Base-by-base conservation (phyloP, 768 basidiomycete species). In the Hericium alpestre region DNA sequence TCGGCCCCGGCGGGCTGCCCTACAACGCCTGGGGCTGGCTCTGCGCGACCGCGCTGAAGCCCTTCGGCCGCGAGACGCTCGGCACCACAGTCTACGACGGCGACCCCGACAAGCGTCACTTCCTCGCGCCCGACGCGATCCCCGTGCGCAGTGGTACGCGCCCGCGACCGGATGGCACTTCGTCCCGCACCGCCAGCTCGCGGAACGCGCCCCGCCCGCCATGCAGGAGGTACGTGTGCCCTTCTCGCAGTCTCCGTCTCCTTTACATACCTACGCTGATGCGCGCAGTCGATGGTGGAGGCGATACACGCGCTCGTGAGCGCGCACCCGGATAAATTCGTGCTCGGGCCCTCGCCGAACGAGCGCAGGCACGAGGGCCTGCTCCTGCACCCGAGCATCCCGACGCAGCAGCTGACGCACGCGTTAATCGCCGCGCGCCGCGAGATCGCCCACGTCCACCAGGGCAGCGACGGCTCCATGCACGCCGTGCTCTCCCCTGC, bases 171-270 rank as follows among this genome's bases (percentile, higher is more conserved):
- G 63, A 5, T 69, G 65, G 63, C 68, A 69, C 46, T 60, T 64
- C 43, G 57, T 66, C 12, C 67, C 68, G 0, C 63, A 65, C 37
- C 51, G 68, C 4, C 68, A 69, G 57, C 38, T 63, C 32, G 66
- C 65, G 3, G 53, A 54, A 10, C 38, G 27, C 12, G 58, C 54
- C 15, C 52, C 57, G 37, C 53, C 65, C 9, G 68, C 69, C 53
- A 65, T 70, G 39, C 58, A 55, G 7, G 65, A 68, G 41, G 53
- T 70, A 11, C 68, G 67, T 65, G 23, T 50, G 20, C 22, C 27
- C 10, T 23, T 12, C 9, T n/a, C 8, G 10, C 27, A 25, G 23
- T 25, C 22, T 23, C 49, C 32, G 23, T 25, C 25, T 25, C 25
- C 49, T 18, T 12, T 15, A 11, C 43, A 13, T 18, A 18, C 43